Base-by-base conservation (phyloP, 1,139 yeast species). In the Scheffersomyces illinoinensis region DNA sequence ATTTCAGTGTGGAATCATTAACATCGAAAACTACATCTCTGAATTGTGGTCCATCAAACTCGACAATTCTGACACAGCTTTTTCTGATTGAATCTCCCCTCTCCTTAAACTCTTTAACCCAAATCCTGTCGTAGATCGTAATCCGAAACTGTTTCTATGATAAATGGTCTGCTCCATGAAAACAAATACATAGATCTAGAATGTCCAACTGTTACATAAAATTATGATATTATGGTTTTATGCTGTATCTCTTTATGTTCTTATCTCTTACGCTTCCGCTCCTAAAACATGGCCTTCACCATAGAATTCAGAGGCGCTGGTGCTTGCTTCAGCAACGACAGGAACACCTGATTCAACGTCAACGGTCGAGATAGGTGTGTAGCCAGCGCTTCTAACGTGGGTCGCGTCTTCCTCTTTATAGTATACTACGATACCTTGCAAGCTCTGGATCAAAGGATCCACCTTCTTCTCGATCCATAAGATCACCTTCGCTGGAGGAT, bases 401-500 rank as follows among this genome's bases (percentile, higher is more conserved):
- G 81, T 75, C 7, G 87, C 86, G 47, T 83, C 87, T 50, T 77
- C 83, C 71, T 89, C 93, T 60, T 76, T 78, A 63, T 85, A 78
- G 66, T 81, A 89, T 39, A 75, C 74, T 57, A 89, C 86, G 52
- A 83, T 71, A 2, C 78, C 70, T 47, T 90, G 89, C 61, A 90
- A 81, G 60, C 81, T 66, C 12, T 74, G 73, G 61, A 91, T 91
- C 21, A 80, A 74, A 1, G 68, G 67, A 6, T 76, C 79, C 18
- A 88, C 71, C 64, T 84, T 84, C 19, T 68, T 61, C 73, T 93
- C 98, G 60, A 91, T 89, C 74, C 81, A 87, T 62, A 86, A 82
- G 20, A 92, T 83, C 1, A 85, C 81, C 64, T 82, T 78, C 61
- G 89, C 84, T 10, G 97, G 95, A 2, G 93, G 91, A 62, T 83